A percentile compares a stretch with the other conserved stretches of the same genome.
These are phyloP conservation scores for Jatropha multifida DNA, from an alignment of 441 rosid genomes.

Conservation along the genomic window DNA sequence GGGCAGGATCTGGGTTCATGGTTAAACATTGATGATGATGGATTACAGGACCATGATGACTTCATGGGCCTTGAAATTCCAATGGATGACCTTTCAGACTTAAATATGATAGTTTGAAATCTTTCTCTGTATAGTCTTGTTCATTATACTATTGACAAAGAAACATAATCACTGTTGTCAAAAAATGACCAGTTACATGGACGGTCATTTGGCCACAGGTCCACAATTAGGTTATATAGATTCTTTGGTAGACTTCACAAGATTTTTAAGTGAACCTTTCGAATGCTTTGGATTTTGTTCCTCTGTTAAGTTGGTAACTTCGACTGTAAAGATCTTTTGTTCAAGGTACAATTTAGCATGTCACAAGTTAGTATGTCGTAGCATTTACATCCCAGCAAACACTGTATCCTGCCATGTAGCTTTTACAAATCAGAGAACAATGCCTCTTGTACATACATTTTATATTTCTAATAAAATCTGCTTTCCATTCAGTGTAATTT, in stretches of 20 bases:
- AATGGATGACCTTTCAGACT: constrained; percentile 97
- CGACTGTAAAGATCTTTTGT: constrained; percentile 56
- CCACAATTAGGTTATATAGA: constrained; percentile 69
- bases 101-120: constrained; percentile 95
- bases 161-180: constrained; percentile 41
- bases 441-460: constrained; percentile 80
- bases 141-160: constrained; percentile 77
- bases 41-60: constrained; percentile 80
- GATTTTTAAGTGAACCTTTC: constrained; percentile 49
- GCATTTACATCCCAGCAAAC: constrained; percentile 55
- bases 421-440: constrained; percentile 53
- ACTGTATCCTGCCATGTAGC: constrained; percentile 54
- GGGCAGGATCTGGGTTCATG: constrained; percentile 89
- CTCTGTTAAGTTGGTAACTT: constrained; percentile 58
- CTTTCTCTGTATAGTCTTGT: constrained; percentile 77
- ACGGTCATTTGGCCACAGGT: constrained; percentile 50
- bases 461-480: constrained; percentile 64
- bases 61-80: constrained; percentile 98
- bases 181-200: constrained; percentile 56
- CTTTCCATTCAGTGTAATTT: constrained; percentile 35
- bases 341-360: constrained; percentile 48
- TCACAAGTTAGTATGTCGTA: constrained; percentile 46
- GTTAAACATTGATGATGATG: constrained; percentile 96
- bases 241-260: constrained; percentile 60
- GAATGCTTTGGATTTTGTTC: constrained; percentile 55